Base-by-base conservation (phyloP, 768 basidiomycete genomes). In the Russula virescens region DNA sequence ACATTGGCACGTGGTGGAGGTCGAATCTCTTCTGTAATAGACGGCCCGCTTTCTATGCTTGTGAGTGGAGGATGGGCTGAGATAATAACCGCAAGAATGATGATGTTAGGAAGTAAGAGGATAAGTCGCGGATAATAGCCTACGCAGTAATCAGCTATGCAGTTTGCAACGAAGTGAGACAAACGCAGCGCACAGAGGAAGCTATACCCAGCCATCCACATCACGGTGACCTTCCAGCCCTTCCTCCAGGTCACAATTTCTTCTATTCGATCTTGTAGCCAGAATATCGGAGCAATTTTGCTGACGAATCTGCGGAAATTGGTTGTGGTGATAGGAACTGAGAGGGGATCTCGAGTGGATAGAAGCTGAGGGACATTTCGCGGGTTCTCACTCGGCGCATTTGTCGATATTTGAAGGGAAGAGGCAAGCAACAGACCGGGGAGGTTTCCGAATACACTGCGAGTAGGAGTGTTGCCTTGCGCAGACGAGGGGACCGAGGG, bases 251-350 rank as follows among this genome's bases (percentile, higher is more conserved):
- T 77, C 4, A 95, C 59, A 3, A 94, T 79, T 74, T 95, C 94
- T 72, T 96, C 94, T 16, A 91, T 70, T 1, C 94, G 75, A 70
- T 97, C 94, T 74, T 91, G 91, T 21, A 95, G 66, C 94, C 93
- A 96, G 69, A 95, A 96, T 8, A 94, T 75, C 0, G 89, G 87
- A 0, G 91, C 90, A 4, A 84, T 78, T 67, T 80, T 85, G 7
- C 84, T 80, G 4, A 94, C 81, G 62, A 96, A 95, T 25, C 91
- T 77, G 65, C 86, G 81, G 69, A 94, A 94, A 70, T 94, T 92
- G 66, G 79, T 82, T 1, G 89, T 86, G 66, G 86, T 88, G 28
- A 86, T 84, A 0, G 85, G 88, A 4, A 96, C 75, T 1, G 89
- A 91, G 5, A 96, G 79, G 0, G 89, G 83, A 68, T 89, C 88